Conservation (phyloP, 805 yeast species). For the Tanozyma kutaoensis region DNA sequence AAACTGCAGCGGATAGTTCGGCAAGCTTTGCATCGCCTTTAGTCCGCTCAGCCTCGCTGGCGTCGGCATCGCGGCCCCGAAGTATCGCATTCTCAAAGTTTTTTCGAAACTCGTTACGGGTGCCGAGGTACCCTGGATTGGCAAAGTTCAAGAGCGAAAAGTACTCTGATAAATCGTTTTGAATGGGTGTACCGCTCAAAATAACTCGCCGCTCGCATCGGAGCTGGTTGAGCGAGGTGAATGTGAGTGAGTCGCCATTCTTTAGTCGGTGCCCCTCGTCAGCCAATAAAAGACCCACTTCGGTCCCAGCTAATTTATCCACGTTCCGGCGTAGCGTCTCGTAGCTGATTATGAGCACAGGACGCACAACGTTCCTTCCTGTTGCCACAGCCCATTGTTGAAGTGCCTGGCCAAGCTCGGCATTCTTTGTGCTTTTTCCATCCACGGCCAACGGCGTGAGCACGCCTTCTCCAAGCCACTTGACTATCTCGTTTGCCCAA, state of each 20-base stretch:
- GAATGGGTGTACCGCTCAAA: slow-evolving; percentile 93
- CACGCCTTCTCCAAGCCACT: slow-evolving; percentile 93
- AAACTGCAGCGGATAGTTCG: slow-evolving; percentile 65
- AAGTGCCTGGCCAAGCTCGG: slow-evolving; percentile 55
- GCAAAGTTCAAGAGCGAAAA: slow-evolving; percentile 85
- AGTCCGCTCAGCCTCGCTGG: slow-evolving; percentile 64
- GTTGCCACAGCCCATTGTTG: slow-evolving; percentile 77
- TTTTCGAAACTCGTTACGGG: slow-evolving; percentile 71
- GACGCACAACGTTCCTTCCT: slow-evolving; percentile 83
- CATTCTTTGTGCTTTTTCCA: slow-evolving; percentile 68
- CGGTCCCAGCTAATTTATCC: slow-evolving; percentile 57
- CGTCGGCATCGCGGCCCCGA: slow-evolving; percentile 80
- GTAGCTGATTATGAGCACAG: slow-evolving; percentile 86
- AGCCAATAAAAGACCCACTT: slow-evolving; percentile 64
- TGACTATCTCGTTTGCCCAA: slow-evolving; percentile 93
- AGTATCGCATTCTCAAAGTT: slow-evolving; percentile 74
- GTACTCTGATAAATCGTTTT: slow-evolving; percentile 88
- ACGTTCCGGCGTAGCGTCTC: slow-evolving; percentile 86
- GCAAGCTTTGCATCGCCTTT: slow-evolving; percentile 57
- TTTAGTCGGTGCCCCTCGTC: slow-evolving; percentile 32
- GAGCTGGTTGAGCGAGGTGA: slow-evolving; percentile 73
- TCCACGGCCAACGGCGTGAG: slow-evolving; percentile 83
- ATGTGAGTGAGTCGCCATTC: slow-evolving; percentile 83
- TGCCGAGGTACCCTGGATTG: slow-evolving; percentile 85
- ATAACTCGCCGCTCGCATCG: slow-evolving; percentile 83